phyloP scores from a whole-genome alignment of 352 stramenopile genomes.

The Phytopythium helicoides region DNA sequence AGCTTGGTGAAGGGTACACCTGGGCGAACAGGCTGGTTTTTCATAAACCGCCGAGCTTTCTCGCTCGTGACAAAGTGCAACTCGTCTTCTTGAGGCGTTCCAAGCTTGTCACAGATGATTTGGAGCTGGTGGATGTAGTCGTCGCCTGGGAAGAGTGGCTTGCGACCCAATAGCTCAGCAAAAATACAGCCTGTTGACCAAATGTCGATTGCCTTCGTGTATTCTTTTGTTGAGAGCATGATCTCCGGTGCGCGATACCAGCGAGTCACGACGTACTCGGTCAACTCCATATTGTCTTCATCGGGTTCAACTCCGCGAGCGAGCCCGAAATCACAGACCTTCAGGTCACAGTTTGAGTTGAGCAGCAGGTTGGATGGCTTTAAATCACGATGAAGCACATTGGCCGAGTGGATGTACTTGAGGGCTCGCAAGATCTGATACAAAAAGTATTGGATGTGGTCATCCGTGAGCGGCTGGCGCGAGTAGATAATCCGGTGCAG shows the following conservation, averaged over 20 bases:
- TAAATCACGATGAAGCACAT: constrained; percentile 95
- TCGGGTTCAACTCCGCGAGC: constrained; percentile 78
- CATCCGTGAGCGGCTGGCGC: constrained; percentile 88
- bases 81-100: constrained; percentile 83
- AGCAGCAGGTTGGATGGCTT: constrained; percentile 98
- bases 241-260: constrained; percentile 95
- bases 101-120: constrained; percentile 93
- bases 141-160: constrained; percentile 93
- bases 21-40: constrained; percentile 73
- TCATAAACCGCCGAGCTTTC: constrained; percentile 84
- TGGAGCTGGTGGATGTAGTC: constrained; percentile 99
- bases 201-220: constrained; percentile 97
- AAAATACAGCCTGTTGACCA: constrained; percentile 95
- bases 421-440: constrained; percentile 96
- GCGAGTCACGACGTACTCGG: too few species aligned
- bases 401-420: constrained; percentile 93
- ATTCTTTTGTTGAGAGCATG: constrained; percentile 96
- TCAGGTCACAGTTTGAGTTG: constrained; percentile 92
- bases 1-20: constrained; percentile 69
- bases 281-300: constrained; percentile 89
- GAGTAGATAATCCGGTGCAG: constrained; percentile 98
- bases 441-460: constrained; percentile 93
- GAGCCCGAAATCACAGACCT: constrained; percentile 92
- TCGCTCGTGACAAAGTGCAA: constrained; percentile 92
- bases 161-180: constrained; percentile 88